Percentiles rank a stretch among this genome's conserved stretches.
Evolutionary conservation across 257 asterid genomes (phyloP).

Genomic region (Pogostemon cablin): DNA sequence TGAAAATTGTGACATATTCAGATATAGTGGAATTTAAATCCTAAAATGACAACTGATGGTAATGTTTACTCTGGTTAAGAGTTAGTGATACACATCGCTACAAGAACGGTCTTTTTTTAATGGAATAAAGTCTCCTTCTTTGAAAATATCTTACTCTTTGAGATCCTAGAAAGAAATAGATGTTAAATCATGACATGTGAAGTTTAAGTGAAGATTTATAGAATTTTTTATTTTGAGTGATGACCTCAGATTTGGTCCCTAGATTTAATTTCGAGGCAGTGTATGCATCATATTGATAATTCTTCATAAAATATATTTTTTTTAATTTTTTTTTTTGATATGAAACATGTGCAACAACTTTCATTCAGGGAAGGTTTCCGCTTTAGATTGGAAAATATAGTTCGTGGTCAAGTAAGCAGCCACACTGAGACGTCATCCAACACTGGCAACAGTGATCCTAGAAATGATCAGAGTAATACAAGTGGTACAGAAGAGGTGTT

Average conservation of each 20-base stretch:
- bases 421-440: slow-evolving; percentile 52
- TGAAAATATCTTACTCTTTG: not conserved
- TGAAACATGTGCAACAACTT: slow-evolving; percentile 31
- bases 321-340: not conserved
- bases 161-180: not conserved
- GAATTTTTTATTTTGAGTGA: not conserved
- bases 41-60: slow-evolving; percentile 5
- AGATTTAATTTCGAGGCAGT: not conserved
- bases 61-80: slow-evolving; percentile 15
- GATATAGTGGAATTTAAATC: not conserved
- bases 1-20: slow-evolving; percentile 2
- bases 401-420: slow-evolving; percentile 78
- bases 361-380: slow-evolving; percentile 81
- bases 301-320: not conserved
- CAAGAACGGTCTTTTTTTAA: not conserved
- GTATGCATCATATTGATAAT: slow-evolving; percentile 12
- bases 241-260: slow-evolving; percentile 18
- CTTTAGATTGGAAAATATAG: slow-evolving; percentile 74
- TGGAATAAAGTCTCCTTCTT: not conserved
- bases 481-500: slow-evolving; percentile 53
- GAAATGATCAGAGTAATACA: slow-evolving; percentile 52
- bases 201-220: not conserved
- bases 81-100: slow-evolving; percentile 9
- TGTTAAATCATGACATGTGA: not conserved
- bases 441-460: slow-evolving; percentile 44